Evolutionary conservation across 371 early-diverging fungal genomes (phyloP), one percentile per base, ranked within the genome.

Genomic region (Dinochytrium kinnereticum): DNA sequence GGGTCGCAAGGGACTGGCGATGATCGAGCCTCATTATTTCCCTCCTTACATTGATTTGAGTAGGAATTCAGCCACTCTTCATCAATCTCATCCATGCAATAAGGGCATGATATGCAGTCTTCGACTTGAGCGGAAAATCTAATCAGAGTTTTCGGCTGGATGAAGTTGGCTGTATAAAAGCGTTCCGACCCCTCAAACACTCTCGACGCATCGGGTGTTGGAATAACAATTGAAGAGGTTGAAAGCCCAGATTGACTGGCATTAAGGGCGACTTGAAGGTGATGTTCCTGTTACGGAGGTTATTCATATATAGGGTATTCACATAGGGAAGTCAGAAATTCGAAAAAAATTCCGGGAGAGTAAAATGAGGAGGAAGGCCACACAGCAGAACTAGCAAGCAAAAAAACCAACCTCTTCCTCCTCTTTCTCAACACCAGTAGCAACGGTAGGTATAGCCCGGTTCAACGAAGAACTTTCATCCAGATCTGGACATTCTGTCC

Each of bases 371-470:
- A 53, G 64, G 31, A 40, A 34, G 26, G 51, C 2, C 44, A 26
- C 44, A 64, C 73, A 67, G 21, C n/a, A 44, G 19, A 68, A 33
- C 31, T 40, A 70, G 36, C 3, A 34, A 49, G 67, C 33, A 21
- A 31, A 68, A 61, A 69, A 65, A 73, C 61, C 49, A 80, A 91
- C 94, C 81, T 93, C 91, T 73, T 95, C 96, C 78, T 95, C 96
- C 59, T 94, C 96, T 79, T 95, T 95, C 69, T 95, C 96, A 26
- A 95, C 96, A 69, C 96, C 96, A 1, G 95, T 95, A 37, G 91
- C 91, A 71, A 94, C 90, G 64, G 85, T 83, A 50, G 92, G 90
- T 28, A 92, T 88, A 39, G 90, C 85, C 24, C 94, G 87, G 70
- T 91, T 92, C 50, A 91, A 51, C 75, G 79, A 61, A 19, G 79